Evolutionary conservation across 2,329 filamentous ascomycete genomes (phyloP).

Genomic region (Davidsoniella eucalypti): DNA sequence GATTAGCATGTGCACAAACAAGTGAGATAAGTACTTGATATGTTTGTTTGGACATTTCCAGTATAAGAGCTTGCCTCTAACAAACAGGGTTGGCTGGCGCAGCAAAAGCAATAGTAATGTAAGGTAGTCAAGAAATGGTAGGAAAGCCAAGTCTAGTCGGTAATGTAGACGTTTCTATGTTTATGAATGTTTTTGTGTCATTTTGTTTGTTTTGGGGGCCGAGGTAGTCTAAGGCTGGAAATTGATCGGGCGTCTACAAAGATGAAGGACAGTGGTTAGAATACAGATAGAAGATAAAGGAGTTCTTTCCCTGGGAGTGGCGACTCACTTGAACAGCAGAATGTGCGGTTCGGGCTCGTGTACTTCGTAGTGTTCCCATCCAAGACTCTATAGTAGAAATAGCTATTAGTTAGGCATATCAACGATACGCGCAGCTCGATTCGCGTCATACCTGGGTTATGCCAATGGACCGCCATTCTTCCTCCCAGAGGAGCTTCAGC

Average conservation of each 20-base stretch:
- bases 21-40: too few relatives aligned
- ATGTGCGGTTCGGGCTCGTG: constrained; percentile 98
- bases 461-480: constrained; percentile 91
- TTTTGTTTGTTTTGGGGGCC: not conserved
- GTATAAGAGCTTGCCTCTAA: too few relatives aligned
- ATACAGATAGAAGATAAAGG: not conserved
- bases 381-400: constrained; percentile 57
- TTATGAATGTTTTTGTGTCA: constrained; percentile 7
- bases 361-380: constrained; percentile 98
- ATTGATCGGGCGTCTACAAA: constrained; percentile 59
- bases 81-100: too few relatives aligned
- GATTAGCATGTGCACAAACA: too few relatives aligned
- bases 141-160: not conserved
- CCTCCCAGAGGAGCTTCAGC: constrained; percentile 91
- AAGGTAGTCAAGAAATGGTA: too few relatives aligned
- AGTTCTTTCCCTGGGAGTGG: not conserved
- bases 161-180: not conserved
- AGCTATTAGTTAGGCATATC: not conserved
- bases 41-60: too few relatives aligned
- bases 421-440: not conserved
- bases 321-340: constrained; percentile 83
- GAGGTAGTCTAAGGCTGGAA: constrained; percentile 26
- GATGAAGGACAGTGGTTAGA: constrained; percentile 7
- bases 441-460: constrained; percentile 71
- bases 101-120: too few relatives aligned